Base-by-base conservation (phyloP, 306 rosid genomes). In the Vicia villosa region DNA sequence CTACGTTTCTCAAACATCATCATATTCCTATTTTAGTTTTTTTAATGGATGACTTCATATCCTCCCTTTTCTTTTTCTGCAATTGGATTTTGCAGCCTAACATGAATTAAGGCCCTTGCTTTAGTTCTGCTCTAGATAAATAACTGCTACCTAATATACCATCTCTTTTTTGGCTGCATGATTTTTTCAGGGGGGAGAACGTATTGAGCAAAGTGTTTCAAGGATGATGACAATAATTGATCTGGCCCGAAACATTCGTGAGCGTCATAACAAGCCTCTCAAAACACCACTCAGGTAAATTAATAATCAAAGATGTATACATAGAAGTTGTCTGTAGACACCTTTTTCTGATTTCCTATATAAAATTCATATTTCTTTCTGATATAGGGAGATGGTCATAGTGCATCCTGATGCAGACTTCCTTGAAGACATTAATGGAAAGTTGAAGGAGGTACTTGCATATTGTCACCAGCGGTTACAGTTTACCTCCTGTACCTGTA, bases 171-270 rank as follows among this genome's bases (percentile, higher is more conserved):
- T 61, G 42, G 51, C 72, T 60, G 78, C 40, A 19, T 74, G 57
- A 65, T 84, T 63, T 66, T 24, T 12, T 79, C 60, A 93, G 96
- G 76, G 88, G 77, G 98, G 84, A 37, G 96, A 87, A 68, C 83
- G 95, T 63, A 94, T 94, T 69, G 98, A 94, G 75, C 86, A 84
- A 76, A 94, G 98, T 69, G 96, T 94, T 68, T 58, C 96, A 26
- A 88, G 98, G 83, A 94, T 90, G 98, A 90, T 68, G 84, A 94
- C 89, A 60, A 88, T 88, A 46, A 94, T 90, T 84, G 97, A 94
- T 76, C 96, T 90, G 51, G 98, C 98, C 10, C 91, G 96, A 67
- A 94, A 94, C 70, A 90, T 88, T 74, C 97, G 97, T 41, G 98
- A 94, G 72, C 91, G 97, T 43, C 97, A 90, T 78, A 94, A 87